phyloP scores from a whole-genome alignment of 441 rosid genomes.

The Omphalea diandra region DNA sequence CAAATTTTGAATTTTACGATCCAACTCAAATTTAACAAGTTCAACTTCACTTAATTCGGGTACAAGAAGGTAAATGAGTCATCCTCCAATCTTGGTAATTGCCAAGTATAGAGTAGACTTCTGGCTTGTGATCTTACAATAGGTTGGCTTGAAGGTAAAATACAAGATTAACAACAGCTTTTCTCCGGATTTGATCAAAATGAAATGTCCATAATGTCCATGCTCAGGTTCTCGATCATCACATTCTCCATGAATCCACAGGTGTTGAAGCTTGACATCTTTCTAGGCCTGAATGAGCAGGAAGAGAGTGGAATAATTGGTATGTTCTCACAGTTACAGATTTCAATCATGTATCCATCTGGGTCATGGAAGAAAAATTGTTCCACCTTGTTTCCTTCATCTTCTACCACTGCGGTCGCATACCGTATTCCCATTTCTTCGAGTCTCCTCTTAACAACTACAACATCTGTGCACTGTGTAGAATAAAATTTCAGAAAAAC shows the following conservation, averaged over 20 bases:
- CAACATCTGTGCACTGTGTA: slow-evolving; percentile 48
- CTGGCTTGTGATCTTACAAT: too few relatives aligned
- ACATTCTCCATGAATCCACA: slow-evolving; percentile 60
- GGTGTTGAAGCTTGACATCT: slow-evolving; percentile 25
- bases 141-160: too few relatives aligned
- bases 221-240: slow-evolving; percentile 71
- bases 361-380: slow-evolving; percentile 68
- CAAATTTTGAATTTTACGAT: too few relatives aligned
- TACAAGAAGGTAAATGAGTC: too few relatives aligned
- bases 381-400: slow-evolving; percentile 49
- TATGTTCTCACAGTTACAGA: slow-evolving; percentile 61
- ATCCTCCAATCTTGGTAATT: too few relatives aligned
- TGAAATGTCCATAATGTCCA: slow-evolving; percentile 60
- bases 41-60: too few relatives aligned
- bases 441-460: slow-evolving; percentile 46
- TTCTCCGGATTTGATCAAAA: slow-evolving; percentile 28
- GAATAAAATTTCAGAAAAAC: not conserved
- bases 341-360: slow-evolving; percentile 64
- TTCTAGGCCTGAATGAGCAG: slow-evolving; percentile 34
- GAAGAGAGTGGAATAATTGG: slow-evolving; percentile 49
- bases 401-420: slow-evolving; percentile 50
- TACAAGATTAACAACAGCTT: too few relatives aligned
- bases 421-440: slow-evolving; percentile 52
- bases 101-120: too few relatives aligned
- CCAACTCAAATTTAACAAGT: too few relatives aligned